Conservation (phyloP, 2,329 filamentous ascomycete genomes). For the Colletotrichum sansevieriae region DNA sequence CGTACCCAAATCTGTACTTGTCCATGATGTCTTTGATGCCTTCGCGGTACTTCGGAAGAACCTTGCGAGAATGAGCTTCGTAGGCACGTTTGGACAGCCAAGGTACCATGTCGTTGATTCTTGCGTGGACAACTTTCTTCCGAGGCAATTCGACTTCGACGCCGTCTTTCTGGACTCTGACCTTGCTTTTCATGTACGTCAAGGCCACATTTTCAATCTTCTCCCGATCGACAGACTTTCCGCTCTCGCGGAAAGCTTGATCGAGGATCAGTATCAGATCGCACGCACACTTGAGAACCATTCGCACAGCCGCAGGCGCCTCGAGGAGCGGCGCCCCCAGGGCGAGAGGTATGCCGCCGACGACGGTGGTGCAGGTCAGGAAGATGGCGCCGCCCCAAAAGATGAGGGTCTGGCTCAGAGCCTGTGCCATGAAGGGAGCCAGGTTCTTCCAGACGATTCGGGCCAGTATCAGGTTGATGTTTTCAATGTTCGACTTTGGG, state of each 20-base stretch:
- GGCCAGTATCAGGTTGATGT: slow-evolving; percentile 43
- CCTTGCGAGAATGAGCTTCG: slow-evolving; percentile 17
- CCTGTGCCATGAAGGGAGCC: slow-evolving; percentile 42
- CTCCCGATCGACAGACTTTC: slow-evolving; percentile 5
- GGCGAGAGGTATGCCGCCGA: slow-evolving; percentile 43
- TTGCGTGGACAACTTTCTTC: neutral
- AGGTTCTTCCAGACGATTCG: slow-evolving; percentile 45
- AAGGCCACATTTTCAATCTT: neutral
- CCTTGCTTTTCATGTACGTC: neutral
- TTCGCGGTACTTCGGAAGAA: slow-evolving; percentile 4
- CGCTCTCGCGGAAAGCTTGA: slow-evolving; percentile 8
- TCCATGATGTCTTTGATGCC: neutral
- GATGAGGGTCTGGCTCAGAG: slow-evolving; percentile 40
- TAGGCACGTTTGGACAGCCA: slow-evolving; percentile 7
- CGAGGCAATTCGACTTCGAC: neutral
- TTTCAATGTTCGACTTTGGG: slow-evolving; percentile 39
- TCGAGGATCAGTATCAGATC: slow-evolving; percentile 36
- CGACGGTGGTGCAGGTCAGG: slow-evolving; percentile 43
- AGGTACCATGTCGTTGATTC: slow-evolving; percentile 13
- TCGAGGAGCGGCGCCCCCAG: slow-evolving; percentile 31
- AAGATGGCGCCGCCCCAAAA: slow-evolving; percentile 29
- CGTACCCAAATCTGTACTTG: neutral
- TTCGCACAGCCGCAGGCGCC: slow-evolving; percentile 23
- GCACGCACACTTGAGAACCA: slow-evolving; percentile 39
- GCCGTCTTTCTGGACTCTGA: neutral